phyloP scores from a whole-genome alignment of 345 rosid species.

The Arabidopsis suecica region DNA sequence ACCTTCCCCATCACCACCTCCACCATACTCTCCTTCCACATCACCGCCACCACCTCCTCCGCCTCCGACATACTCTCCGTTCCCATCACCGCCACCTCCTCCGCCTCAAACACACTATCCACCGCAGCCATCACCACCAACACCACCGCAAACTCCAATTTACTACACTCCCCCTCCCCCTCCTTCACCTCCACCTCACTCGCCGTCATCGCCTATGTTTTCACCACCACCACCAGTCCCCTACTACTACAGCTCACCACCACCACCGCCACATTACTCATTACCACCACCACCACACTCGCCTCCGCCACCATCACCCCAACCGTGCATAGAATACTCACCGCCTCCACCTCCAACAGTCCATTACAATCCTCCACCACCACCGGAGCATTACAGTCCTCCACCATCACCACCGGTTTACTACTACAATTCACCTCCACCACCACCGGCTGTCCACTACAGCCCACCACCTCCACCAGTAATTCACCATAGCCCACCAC shows the following conservation, averaged over 20 bases:
- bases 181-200: conserved; percentile 49
- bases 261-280: conserved; percentile 42
- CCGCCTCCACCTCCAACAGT: conserved; percentile 45
- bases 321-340: conserved; percentile 44
- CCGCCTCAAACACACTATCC: conserved; percentile 29
- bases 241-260: conserved; percentile 26
- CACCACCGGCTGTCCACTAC: conserved; percentile 52
- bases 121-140: conserved; percentile 11
- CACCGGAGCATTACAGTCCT: conserved; percentile 54
- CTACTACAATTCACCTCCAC: conserved; percentile 46
- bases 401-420: conserved; percentile 51
- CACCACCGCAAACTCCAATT: conserved; percentile 47
- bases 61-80: conserved; percentile 45
- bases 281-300: conserved; percentile 57
- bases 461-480: conserved; percentile 39
- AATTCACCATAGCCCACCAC: conserved; percentile 53
- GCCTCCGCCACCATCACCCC: conserved; percentile 50
- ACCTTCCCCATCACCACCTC: conserved; percentile 44
- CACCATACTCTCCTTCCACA: conserved; percentile 46
- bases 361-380: conserved; percentile 55
- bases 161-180: conserved; percentile 46
- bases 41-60: conserved; percentile 55
- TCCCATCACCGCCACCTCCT: conserved; percentile 44
- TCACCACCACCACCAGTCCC: conserved; percentile 52
- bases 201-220: conserved; percentile 50